These are phyloP conservation scores for Effrenium voratum DNA, from an alignment of 73 alveolate species.

Conservation along the genomic window DNA sequence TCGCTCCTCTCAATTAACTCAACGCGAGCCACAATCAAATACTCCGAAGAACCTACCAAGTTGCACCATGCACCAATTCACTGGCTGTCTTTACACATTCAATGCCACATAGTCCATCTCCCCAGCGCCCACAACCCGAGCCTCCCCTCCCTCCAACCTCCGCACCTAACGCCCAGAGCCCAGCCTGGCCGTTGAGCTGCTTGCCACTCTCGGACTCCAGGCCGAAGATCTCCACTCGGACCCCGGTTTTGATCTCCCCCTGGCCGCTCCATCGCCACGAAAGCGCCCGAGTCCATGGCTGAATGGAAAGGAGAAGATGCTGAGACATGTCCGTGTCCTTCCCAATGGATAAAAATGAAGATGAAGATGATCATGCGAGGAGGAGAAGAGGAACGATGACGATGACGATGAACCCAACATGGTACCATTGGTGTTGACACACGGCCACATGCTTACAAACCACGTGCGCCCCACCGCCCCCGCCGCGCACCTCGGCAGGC, in stretches of 20 bases:
- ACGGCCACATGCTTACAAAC: not conserved
- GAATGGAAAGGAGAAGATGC: not conserved
- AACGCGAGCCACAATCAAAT: too few species aligned
- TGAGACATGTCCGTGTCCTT: not conserved
- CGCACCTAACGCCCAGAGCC: not conserved
- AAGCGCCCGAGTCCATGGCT: not conserved
- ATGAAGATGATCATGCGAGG: not conserved
- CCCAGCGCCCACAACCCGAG: too few species aligned
- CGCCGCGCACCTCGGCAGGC: too few species aligned
- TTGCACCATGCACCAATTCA: too few species aligned
- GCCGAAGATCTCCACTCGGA: slow-evolving; percentile 76
- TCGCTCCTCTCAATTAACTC: too few species aligned
- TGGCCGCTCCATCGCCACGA: not conserved
- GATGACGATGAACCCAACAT: not conserved
- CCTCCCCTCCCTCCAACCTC: too few species aligned
- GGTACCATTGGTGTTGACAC: not conserved
- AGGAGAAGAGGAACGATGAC: not conserved
- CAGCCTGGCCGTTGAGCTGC: slow-evolving; percentile 80
- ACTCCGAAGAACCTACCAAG: too few species aligned
- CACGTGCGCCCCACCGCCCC: too few species aligned
- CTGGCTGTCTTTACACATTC: too few species aligned
- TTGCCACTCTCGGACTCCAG: slow-evolving; percentile 78
- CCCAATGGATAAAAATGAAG: not conserved
- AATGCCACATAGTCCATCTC: too few species aligned
- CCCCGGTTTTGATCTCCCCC: slow-evolving; percentile 88